phyloP scores from a whole-genome alignment of 208 protist genomes.

The Lotmaria passim region DNA sequence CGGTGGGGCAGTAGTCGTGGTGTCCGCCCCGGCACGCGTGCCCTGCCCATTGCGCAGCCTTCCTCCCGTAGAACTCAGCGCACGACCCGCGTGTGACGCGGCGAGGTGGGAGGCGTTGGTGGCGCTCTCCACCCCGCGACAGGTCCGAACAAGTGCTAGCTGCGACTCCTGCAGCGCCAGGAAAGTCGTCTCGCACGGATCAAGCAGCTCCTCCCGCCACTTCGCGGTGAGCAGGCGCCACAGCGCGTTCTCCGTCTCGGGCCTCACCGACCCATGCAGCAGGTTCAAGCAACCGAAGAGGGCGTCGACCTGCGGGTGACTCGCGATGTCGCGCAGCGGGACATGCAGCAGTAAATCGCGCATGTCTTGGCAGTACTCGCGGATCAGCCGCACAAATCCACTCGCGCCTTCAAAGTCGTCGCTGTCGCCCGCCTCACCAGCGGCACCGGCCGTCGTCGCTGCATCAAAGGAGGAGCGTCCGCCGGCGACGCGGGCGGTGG shows the following conservation, averaged over 20 bases:
- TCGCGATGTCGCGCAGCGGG: conserved; percentile 43
- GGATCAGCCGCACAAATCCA: conserved; percentile 22
- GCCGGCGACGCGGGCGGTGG: conserved; percentile 17
- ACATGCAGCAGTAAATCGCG: conserved; percentile 38
- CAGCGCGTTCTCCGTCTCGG: conserved; percentile 30
- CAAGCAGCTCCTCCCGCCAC: conserved; percentile 56
- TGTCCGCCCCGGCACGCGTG: background rate
- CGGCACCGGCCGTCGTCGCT: background rate
- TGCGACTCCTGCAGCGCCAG: conserved; percentile 38
- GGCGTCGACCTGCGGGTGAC: conserved; percentile 31
- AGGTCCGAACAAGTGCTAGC: conserved; percentile 41
- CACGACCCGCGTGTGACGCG: too few relatives aligned
- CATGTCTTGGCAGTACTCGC: conserved; percentile 28
- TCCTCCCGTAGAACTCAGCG: background rate
- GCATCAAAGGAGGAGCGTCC: conserved; percentile 16
- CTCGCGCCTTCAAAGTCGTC: conserved; percentile 14
- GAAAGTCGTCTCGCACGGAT: conserved; percentile 39
- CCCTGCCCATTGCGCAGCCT: background rate
- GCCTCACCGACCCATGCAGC: conserved; percentile 24
- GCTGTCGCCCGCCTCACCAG: background rate
- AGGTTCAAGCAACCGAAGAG: conserved; percentile 46
- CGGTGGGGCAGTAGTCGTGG: conserved; percentile 1
- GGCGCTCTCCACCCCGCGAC: conserved; percentile 12
- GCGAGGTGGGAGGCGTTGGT: background rate
- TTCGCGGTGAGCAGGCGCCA: conserved; percentile 51